Percentiles rank a stretch among this genome's conserved stretches.
Evolutionary conservation across 441 rosid genomes (phyloP).

Genomic region (Dalechampia spathulata): DNA sequence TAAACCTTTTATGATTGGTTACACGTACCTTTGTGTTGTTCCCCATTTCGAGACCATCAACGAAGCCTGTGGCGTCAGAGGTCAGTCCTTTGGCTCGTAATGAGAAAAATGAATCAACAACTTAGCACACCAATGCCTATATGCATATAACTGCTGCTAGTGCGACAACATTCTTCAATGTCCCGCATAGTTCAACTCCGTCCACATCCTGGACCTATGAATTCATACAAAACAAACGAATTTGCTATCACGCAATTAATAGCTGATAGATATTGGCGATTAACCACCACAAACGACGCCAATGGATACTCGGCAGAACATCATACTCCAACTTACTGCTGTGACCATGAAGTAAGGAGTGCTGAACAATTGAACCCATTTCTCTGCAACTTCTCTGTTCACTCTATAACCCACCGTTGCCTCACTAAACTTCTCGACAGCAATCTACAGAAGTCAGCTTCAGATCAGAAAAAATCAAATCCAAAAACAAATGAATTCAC

Average conservation of each 20-base stretch:
- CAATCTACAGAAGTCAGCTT: slow-evolving; percentile 46
- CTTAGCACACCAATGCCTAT: too few relatives aligned
- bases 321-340: slow-evolving; percentile 44
- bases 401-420: slow-evolving; percentile 87
- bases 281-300: too few relatives aligned
- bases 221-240: not conserved
- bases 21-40: slow-evolving; percentile 82
- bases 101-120: too few relatives aligned
- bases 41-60: slow-evolving; percentile 97
- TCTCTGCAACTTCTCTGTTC: slow-evolving; percentile 56
- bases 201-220: slow-evolving; percentile 81
- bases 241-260: too few relatives aligned
- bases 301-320: not conserved
- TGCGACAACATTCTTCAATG: slow-evolving; percentile 93
- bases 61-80: slow-evolving; percentile 48
- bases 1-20: too few relatives aligned
- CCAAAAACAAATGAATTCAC: slow-evolving; percentile 1
- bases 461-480: slow-evolving; percentile 11
- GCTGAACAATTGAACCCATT: slow-evolving; percentile 82
- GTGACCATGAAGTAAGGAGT: slow-evolving; percentile 86
- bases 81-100: too few relatives aligned
- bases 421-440: slow-evolving; percentile 89
- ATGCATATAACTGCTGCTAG: slow-evolving; percentile 68
- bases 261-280: too few relatives aligned
- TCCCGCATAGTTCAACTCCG: slow-evolving; percentile 94